Evolutionary conservation across 1,139 yeast genomes (phyloP).

Genomic region (Barnettozyma hawaiiensis): DNA sequence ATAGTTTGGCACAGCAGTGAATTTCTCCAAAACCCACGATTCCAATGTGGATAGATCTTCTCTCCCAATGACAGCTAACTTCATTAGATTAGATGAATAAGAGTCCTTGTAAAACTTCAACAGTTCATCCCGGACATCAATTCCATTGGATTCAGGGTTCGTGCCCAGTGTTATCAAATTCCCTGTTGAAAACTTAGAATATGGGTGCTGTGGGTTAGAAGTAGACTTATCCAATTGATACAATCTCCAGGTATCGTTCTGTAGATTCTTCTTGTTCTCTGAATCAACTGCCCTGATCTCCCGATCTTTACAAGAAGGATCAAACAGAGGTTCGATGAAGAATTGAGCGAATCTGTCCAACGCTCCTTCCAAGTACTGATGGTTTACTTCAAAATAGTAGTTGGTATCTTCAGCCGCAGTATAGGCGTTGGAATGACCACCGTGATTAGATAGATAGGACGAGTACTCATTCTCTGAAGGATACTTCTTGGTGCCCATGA

Average conservation of each 20-base stretch:
- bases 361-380: slow-evolving; percentile 77
- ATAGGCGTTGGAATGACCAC: slow-evolving; percentile 72
- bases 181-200: slow-evolving; percentile 72
- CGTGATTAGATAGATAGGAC: slow-evolving; percentile 66
- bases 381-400: slow-evolving; percentile 79
- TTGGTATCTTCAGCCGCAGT: slow-evolving; percentile 88
- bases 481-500: slow-evolving; percentile 94
- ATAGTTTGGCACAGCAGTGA: slow-evolving; percentile 56
- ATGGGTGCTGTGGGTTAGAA: slow-evolving; percentile 69
- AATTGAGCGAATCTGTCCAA: slow-evolving; percentile 90
- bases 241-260: slow-evolving; percentile 83
- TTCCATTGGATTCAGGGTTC: slow-evolving; percentile 42
- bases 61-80: slow-evolving; percentile 76
- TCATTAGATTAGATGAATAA: slow-evolving; percentile 80
- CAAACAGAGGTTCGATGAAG: slow-evolving; percentile 80
- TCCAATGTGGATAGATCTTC: slow-evolving; percentile 71
- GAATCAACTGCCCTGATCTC: slow-evolving; percentile 95
- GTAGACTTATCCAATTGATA: slow-evolving; percentile 77
- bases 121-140: slow-evolving; percentile 61
- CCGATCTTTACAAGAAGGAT: slow-evolving; percentile 76
- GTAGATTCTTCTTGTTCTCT: slow-evolving; percentile 90
- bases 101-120: slow-evolving; percentile 55
- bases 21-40: slow-evolving; percentile 63
- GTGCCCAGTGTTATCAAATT: slow-evolving; percentile 56
- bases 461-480: slow-evolving; percentile 90